Evolutionary conservation across 495 filamentous ascomycete genomes (phyloP), one percentile per base, ranked within the genome.

Genomic region (Podospora pseudoanserina): DNA sequence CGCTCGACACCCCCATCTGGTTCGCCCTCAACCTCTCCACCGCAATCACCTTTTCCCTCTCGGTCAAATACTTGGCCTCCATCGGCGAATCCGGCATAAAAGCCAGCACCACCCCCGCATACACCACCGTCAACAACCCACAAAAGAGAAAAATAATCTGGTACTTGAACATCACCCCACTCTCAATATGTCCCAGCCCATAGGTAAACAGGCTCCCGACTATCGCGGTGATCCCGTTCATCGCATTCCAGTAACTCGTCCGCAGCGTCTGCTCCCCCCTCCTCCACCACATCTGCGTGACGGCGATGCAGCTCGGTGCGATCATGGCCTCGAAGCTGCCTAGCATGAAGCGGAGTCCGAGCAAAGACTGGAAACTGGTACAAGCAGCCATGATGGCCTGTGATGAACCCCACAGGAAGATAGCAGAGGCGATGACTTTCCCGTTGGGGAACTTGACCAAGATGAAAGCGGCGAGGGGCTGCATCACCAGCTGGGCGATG

Each of bases 101-200:
- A 2, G 81, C 13, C 19, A 80, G 26, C 39, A 80, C 77, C 1
- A 67, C 32, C 9, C 70, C 70, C 4, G 81, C 75, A 65, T 79
- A 84, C 6, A 78, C 67, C 6, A 84, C 78, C 1, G 84, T 86
- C 62, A 80, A 39, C 26, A 75, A 60, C 15, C 81, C 81, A 65
- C 82, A 87, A 69, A 87, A 85, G 66, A 88, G 71, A 71, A 87
- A 89, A 65, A 88, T 84, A 30, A 84, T 80, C 79, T 91, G 87
- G 66, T 87, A 89, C 19, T 84, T 79, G 62, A 83, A 82, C 56
- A 90, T 79, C 11, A 79, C 71, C 0, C 78, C 65, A 39, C 83
- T 86, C 0, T 80, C 65, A 67, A 89, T 87, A 69, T 89, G 86
- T 1, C 85, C 87, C 11, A 90, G 79, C 20, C 86, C 86, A 64